Conservation (phyloP, 495 filamentous ascomycete species). For the Hyaloscypha hepaticicola region DNA sequence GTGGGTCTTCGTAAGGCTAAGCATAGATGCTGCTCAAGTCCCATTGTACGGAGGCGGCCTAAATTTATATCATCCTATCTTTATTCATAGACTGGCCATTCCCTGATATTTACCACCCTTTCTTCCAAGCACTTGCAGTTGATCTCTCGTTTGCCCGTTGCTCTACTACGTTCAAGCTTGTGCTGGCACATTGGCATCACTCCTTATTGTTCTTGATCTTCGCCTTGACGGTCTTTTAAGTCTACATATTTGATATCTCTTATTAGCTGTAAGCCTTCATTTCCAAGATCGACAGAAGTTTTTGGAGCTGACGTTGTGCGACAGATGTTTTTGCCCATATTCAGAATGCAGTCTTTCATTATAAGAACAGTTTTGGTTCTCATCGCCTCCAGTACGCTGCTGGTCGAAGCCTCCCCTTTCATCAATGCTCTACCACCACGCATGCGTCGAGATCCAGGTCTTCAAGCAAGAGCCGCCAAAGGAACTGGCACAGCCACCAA, state of each 20-base stretch:
- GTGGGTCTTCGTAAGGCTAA: not conserved
- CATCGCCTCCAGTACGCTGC: not conserved
- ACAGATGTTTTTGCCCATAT: not conserved
- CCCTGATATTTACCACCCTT: too few species aligned
- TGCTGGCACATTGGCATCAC: conserved; percentile 6
- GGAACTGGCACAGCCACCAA: not conserved
- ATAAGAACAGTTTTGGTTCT: not conserved
- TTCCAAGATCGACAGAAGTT: too few species aligned
- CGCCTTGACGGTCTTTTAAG: not conserved
- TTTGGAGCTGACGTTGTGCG: not conserved
- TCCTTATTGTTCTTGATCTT: conserved; percentile 1
- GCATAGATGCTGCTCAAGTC: not conserved
- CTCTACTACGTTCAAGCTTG: not conserved
- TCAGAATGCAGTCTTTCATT: conserved; percentile 3
- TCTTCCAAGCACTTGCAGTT: conserved; percentile 8
- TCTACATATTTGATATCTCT: not conserved
- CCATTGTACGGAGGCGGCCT: too few species aligned
- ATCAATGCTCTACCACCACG: not conserved
- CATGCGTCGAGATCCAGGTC: not conserved
- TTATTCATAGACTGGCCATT: too few species aligned
- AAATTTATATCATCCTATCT: too few species aligned
- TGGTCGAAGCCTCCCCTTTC: conserved; percentile 1
- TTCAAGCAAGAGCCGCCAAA: not conserved
- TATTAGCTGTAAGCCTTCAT: not conserved
- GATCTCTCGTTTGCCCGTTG: conserved; percentile 1